phyloP scores from a whole-genome alignment of 768 basidiomycete genomes.

The Crepidotus variabilis region DNA sequence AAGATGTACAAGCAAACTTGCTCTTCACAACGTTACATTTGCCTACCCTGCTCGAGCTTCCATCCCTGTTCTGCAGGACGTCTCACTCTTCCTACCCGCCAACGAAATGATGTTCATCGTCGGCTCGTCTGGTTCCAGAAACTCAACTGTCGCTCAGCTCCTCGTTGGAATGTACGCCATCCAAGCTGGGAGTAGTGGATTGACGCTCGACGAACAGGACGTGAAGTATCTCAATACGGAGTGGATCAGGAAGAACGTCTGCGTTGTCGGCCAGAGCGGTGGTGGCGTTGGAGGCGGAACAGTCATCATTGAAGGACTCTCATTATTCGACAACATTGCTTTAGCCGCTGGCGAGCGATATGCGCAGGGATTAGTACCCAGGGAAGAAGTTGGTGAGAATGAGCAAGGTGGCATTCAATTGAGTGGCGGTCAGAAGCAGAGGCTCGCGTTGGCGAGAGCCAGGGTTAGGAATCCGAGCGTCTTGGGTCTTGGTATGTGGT shows the following conservation, averaged over 20 bases:
- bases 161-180: constrained; percentile 82
- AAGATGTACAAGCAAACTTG: constrained; percentile 70
- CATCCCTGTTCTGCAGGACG: constrained; percentile 57
- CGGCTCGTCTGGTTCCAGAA: constrained; percentile 87
- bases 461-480: constrained; percentile 82
- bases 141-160: constrained; percentile 80
- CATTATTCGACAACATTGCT: constrained; percentile 5
- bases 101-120: constrained; percentile 89
- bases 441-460: constrained; percentile 86
- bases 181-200: constrained; percentile 42
- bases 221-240: constrained; percentile 66
- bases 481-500: constrained; percentile 78
- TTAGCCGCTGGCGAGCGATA: constrained; percentile 31
- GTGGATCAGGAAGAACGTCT: constrained; percentile 69
- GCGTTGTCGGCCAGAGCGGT: constrained; percentile 72
- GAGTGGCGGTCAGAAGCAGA: constrained; percentile 91
- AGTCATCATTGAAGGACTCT: constrained; percentile 79
- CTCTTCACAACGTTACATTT: constrained; percentile 70
- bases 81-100: constrained; percentile 66
- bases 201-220: constrained; percentile 81
- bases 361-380: constrained; percentile 53
- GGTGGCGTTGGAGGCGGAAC: constrained; percentile 65
- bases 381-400: constrained; percentile 53
- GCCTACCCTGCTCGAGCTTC: constrained; percentile 79
- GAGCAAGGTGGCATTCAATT: constrained; percentile 54